Percentiles rank a stretch among this genome's conserved stretches.
These are phyloP conservation scores for Diplodia mutila DNA, from an alignment of 2,329 filamentous ascomycete species.

Conservation along the genomic window DNA sequence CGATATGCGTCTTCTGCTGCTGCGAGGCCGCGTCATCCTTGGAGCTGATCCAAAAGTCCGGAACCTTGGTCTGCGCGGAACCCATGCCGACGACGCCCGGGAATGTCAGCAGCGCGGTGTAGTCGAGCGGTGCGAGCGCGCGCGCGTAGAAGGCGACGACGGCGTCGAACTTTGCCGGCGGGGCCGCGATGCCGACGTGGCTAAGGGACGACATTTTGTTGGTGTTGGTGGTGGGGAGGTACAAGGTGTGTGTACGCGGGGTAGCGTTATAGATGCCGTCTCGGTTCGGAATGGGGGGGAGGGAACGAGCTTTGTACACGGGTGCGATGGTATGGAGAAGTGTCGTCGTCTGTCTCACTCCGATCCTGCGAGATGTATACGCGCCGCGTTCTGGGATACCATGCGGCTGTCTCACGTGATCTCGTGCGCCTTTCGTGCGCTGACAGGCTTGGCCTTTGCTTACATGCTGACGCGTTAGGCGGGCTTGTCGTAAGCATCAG, in stretches of 20 bases:
- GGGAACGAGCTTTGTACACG: no score
- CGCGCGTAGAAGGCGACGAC: conserved; percentile 33
- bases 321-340: no score
- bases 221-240: no score
- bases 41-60: conserved; percentile 3
- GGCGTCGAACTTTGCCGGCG: conserved; percentile 30
- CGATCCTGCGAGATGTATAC: background rate
- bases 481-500: background rate
- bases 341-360: background rate
- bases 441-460: background rate
- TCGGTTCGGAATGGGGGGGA: no score
- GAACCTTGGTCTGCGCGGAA: background rate
- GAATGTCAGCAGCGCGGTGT: conserved; percentile 30
- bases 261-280: no score
- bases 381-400: no score
- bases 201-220: conserved; percentile 25
- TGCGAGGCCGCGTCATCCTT: background rate
- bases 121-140: conserved; percentile 35
- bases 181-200: conserved; percentile 33
- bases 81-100: conserved; percentile 29
- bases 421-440: background rate
- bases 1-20: background rate
- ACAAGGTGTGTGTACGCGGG: no score
- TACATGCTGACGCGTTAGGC: background rate
- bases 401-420: conserved; percentile 1